phyloP scores from a whole-genome alignment of 352 stramenopile species.

The Aphanomyces astaci region DNA sequence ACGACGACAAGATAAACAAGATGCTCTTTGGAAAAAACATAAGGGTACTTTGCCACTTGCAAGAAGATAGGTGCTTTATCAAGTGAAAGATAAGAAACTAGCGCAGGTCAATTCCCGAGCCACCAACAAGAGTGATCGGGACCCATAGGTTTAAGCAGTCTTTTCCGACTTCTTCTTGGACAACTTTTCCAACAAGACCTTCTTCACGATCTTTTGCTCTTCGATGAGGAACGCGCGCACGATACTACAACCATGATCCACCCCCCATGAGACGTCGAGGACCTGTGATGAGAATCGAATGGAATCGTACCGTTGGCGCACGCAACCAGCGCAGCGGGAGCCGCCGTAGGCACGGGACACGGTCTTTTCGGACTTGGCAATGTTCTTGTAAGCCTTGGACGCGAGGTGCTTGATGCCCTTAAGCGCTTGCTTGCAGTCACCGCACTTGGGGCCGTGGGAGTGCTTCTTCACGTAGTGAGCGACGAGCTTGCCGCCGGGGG shows the following conservation, averaged over 20 bases:
- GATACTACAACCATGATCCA: no score
- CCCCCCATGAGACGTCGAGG: no score
- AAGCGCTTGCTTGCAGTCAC: conserved; percentile 93
- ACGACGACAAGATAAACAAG: no score
- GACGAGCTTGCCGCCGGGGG: conserved; percentile 90
- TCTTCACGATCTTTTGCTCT: conserved; percentile 99
- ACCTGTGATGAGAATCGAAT: no score
- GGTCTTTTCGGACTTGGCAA: conserved; percentile 90
- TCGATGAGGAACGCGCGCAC: conserved; percentile 98
- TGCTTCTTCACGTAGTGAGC: conserved; percentile 94
- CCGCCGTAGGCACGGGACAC: conserved; percentile 96
- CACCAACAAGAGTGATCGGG: not conserved
- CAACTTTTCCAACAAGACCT: conserved; percentile 94
- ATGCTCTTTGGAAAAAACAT: no score
- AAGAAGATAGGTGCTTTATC: conserved; percentile 25
- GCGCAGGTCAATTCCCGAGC: conserved; percentile 11
- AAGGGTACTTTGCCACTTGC: conserved; percentile 5
- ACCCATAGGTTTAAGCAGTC: conserved; percentile 38
- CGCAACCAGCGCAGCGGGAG: conserved; percentile 88
- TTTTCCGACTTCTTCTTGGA: conserved; percentile 59
- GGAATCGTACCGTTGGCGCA: conserved; percentile 88
- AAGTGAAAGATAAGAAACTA: conserved; percentile 20
- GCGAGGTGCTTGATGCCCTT: conserved; percentile 86
- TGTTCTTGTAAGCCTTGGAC: conserved; percentile 58
- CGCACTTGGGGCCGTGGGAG: conserved; percentile 90